A percentile compares a stretch with the other conserved stretches of the same genome.
Evolutionary conservation across 192 early-diverging fungal species (phyloP).

Genomic region (Nowakowskiella sp.): DNA sequence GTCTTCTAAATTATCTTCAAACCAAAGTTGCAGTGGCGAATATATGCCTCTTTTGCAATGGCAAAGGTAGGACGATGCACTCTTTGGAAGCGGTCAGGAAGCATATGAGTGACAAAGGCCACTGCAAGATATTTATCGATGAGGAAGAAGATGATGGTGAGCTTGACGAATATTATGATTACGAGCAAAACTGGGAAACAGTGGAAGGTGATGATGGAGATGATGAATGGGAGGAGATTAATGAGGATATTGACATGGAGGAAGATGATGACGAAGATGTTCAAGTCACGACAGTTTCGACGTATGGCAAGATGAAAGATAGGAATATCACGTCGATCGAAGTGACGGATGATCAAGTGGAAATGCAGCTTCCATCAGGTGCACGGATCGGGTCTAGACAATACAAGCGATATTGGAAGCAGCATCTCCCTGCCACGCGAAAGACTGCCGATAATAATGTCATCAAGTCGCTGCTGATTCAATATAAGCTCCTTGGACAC

Average conservation of each 20-base stretch:
- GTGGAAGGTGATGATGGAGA: slow-evolving; percentile 31
- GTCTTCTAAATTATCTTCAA: slow-evolving; percentile 82
- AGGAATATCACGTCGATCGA: slow-evolving; percentile 18
- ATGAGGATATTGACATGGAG: slow-evolving; percentile 27
- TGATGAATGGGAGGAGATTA: slow-evolving; percentile 28
- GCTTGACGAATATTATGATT: slow-evolving; percentile 94
- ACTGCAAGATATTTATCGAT: slow-evolving; percentile 95
- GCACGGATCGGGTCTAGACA: slow-evolving; percentile 70
- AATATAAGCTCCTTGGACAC: slow-evolving; percentile 49
- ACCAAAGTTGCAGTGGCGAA: slow-evolving; percentile 95
- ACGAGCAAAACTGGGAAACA: slow-evolving; percentile 3
- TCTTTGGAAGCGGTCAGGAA: slow-evolving; percentile 83
- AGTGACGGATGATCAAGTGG: slow-evolving; percentile 71
- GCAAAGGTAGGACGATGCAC: slow-evolving; percentile 72
- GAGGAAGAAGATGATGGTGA: slow-evolving; percentile 88
- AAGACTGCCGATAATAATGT: slow-evolving; percentile 64
- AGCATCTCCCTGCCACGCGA: slow-evolving; percentile 51
- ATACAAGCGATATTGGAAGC: slow-evolving; percentile 76
- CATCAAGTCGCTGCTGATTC: slow-evolving; percentile 68
- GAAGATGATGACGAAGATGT: slow-evolving; percentile 14
- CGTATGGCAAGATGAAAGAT: too few species aligned
- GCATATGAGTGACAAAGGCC: slow-evolving; percentile 95
- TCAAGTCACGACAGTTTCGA: background rate
- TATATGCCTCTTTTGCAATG: slow-evolving; percentile 92
- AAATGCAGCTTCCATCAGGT: slow-evolving; percentile 83